These are phyloP conservation scores for Suillus cothurnatus DNA, from an alignment of 768 basidiomycete species.

Conservation along the genomic window DNA sequence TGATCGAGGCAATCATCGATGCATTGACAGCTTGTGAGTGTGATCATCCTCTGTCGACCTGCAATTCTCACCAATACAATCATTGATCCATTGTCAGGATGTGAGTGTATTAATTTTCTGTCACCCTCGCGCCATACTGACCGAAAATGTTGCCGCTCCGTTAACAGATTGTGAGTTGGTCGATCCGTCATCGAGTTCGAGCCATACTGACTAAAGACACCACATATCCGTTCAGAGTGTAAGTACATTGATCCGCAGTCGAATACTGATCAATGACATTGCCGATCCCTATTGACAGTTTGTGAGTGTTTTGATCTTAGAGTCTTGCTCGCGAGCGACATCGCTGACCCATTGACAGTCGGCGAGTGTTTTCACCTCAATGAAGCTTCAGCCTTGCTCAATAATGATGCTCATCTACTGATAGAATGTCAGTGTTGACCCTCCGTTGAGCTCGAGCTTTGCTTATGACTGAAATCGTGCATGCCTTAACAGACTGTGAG, in stretches of 20 bases:
- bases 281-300: background rate
- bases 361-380: background rate
- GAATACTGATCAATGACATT: background rate
- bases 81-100: background rate
- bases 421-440: background rate
- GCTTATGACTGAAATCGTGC: background rate
- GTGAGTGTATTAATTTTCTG: background rate
- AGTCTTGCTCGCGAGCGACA: background rate
- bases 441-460: background rate
- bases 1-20: background rate
- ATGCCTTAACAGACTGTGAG: background rate
- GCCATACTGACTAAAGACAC: background rate
- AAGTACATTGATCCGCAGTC: background rate
- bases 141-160: background rate
- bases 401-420: background rate
- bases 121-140: background rate
- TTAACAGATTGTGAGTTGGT: background rate
- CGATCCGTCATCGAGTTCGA: background rate
- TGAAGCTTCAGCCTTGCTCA: background rate
- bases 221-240: background rate
- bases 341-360: background rate
- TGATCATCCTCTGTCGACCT: background rate
- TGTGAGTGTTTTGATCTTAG: background rate
- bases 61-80: background rate
- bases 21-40: background rate